A percentile compares a stretch with the other conserved stretches of the same genome.
Conservation (phyloP, 371 early-diverging fungal species). For the Mucor indicus region DNA sequence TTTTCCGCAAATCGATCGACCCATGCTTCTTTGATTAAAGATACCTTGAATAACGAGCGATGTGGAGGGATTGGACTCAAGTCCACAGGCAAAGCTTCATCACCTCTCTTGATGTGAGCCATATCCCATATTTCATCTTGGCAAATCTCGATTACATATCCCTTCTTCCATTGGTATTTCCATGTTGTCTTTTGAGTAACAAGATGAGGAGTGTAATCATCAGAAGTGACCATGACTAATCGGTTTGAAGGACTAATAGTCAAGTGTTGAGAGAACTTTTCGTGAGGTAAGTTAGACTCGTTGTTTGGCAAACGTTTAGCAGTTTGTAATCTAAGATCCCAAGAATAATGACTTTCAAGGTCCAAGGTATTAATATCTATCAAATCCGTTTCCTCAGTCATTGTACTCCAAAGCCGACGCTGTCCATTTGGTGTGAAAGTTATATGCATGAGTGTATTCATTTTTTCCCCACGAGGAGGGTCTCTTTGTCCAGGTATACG, state of each 20-base stretch:
- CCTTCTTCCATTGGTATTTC: constrained; percentile 29
- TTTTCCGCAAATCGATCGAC: constrained; percentile 36
- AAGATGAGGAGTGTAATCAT: constrained; percentile 19
- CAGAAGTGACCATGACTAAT: constrained; percentile 17
- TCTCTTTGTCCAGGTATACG: background rate
- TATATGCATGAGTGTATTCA: constrained; percentile 15
- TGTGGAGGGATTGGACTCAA: constrained; percentile 20
- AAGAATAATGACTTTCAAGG: constrained; percentile 40
- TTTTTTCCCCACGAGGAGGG: constrained; percentile 14
- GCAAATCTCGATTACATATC: constrained; percentile 35
- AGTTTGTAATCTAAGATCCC: constrained; percentile 38
- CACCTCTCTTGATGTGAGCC: constrained; percentile 6
- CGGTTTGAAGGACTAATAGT: constrained; percentile 15
- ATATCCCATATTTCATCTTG: constrained; percentile 45
- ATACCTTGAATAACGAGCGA: constrained; percentile 29
- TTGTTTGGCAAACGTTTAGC: constrained; percentile 30
- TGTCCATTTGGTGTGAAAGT: constrained; percentile 23
- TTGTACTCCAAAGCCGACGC: constrained; percentile 25
- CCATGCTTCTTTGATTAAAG: constrained; percentile 36
- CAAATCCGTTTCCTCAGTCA: constrained; percentile 28
- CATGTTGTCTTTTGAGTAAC: constrained; percentile 43
- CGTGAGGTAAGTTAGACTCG: constrained; percentile 36
- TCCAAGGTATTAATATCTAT: constrained; percentile 26
- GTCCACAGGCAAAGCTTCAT: constrained; percentile 29
- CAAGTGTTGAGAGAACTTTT: constrained; percentile 27